Evolutionary conservation across 2,329 filamentous ascomycete species (phyloP).

Genomic region (Aspergillus jensenii): DNA sequence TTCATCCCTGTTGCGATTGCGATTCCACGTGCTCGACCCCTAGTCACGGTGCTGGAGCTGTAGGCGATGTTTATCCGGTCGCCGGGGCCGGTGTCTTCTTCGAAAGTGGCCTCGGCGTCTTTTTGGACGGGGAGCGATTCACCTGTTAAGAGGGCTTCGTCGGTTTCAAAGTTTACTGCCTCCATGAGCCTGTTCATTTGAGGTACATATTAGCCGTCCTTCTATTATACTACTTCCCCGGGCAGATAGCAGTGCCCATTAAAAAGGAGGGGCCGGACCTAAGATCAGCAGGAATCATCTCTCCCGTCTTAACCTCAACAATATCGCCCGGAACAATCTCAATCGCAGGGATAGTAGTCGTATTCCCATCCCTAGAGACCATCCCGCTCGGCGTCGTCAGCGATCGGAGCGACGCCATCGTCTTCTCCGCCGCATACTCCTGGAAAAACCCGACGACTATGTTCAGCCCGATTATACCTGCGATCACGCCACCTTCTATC

Average conservation of each 20-base stretch:
- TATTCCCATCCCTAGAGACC: constrained; percentile 58
- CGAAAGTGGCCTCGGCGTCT: constrained; percentile 46
- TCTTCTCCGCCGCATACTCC: constrained; percentile 62
- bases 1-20: constrained; percentile 62
- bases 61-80: constrained; percentile 63
- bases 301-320: constrained; percentile 55
- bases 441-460: constrained; percentile 61
- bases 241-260: too few relatives aligned
- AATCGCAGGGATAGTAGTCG: constrained; percentile 52
- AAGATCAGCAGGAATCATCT: constrained; percentile 58
- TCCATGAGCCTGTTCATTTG: too few relatives aligned
- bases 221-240: too few relatives aligned
- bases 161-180: too few relatives aligned
- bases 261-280: too few relatives aligned
- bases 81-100: constrained; percentile 55
- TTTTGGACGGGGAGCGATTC: constrained; percentile 62
- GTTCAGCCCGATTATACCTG: constrained; percentile 59
- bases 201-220: too few relatives aligned
- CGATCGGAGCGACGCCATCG: constrained; percentile 58
- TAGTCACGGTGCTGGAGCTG: constrained; percentile 62
- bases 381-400: constrained; percentile 58
- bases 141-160: constrained; percentile 59
- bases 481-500: constrained; percentile 52
- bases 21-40: constrained; percentile 59
- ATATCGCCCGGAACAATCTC: constrained; percentile 64